A percentile compares a stretch with the other conserved stretches of the same genome.
phyloP scores from a whole-genome alignment of 176 grass and related monocot species.

The Raddia distichophylla region DNA sequence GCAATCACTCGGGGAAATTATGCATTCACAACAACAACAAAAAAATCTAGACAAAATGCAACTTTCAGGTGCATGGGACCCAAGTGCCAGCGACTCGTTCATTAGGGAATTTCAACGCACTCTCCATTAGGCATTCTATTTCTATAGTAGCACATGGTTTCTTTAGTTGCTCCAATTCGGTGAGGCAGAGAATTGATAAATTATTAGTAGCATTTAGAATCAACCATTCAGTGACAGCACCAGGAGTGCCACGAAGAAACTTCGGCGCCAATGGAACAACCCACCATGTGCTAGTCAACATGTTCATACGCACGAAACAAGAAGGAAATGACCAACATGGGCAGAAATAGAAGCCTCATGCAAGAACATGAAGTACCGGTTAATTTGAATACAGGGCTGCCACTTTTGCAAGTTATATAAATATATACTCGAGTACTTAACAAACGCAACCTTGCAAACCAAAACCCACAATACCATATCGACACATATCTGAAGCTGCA shows the following conservation, averaged over 20 bases:
- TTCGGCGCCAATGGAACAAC: neutral
- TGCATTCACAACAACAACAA: neutral
- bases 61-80: no score
- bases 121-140: no score
- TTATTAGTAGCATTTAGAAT: no score
- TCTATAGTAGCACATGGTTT: no score
- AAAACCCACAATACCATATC: neutral
- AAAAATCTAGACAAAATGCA: neutral
- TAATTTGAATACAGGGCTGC: neutral
- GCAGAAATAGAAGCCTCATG: neutral
- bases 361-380: neutral
- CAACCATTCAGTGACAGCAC: no score
- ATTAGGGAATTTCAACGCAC: no score
- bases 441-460: neutral
- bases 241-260: neutral
- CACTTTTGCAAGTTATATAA: neutral
- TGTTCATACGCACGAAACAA: neutral
- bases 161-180: no score
- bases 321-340: neutral
- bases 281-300: neutral
- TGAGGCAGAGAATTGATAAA: no score
- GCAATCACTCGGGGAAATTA: no score
- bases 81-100: no score
- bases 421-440: no score
- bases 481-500: neutral